Base-by-base conservation (phyloP, 495 filamentous ascomycete species). In the Penicillium malachiteum region DNA sequence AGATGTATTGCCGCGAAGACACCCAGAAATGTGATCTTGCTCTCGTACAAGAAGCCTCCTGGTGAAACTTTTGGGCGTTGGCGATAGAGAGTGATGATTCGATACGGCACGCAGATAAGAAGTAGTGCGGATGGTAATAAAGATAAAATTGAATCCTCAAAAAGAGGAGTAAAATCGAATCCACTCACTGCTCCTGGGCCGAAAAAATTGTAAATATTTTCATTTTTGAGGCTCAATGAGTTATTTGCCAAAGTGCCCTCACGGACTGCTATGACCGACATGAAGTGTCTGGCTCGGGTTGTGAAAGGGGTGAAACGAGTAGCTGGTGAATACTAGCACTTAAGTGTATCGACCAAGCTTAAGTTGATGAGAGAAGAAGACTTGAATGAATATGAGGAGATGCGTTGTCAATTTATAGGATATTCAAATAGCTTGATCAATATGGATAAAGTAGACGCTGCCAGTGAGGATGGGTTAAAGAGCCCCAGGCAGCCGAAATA, bases 121-220 rank as follows among this genome's bases (percentile, higher is more conserved):
- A 52, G 37, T 7, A 52, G 26, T 7, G 49, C 38, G 2, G 49
- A 52, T 31, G 49, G 49, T 6, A 52, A 4, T 11, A 52, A 30
- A 26, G 35, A 39, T 21, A 52, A 12, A 21, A 52, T 33, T 3
- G 38, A 9, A 14, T 52, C 49, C 42, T 52, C 49, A 10, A 52
- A 52, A 33, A 52, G 38, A 8, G 49, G 49, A 3, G 49, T 52
- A n/a, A 52, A 52, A 13, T 52, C 49, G 13, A 52, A 52, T 1
- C 37, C 38, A 1, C 17, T 12, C 5, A 32, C 35, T 5, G 33
- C 30, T 14, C 16, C 35, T 7, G 48, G 48, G 5, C 48, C 48
- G 40, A 50, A 50, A 7, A 11, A 47, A 1, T 5, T 32, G 44
- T 10, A 13, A 7, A 10, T 37, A 13, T 10, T n/a, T n/a, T n/a